These are phyloP conservation scores for Bipolaris bicolor DNA, from an alignment of 2,329 filamentous ascomycete species.

Conservation along the genomic window DNA sequence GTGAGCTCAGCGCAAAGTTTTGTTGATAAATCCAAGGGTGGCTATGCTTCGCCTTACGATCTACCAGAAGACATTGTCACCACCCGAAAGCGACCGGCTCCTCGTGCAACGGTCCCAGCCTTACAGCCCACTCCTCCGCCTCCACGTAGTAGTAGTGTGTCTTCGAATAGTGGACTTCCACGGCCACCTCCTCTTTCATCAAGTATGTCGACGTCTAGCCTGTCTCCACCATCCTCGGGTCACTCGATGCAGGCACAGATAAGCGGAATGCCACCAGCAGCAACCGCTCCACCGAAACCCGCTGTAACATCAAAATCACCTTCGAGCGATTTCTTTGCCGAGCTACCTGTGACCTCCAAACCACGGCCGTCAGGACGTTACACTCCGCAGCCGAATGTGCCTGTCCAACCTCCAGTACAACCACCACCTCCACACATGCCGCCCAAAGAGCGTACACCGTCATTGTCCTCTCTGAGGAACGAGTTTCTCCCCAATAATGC, in stretches of 20 bases:
- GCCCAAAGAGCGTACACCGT: constrained; percentile 44
- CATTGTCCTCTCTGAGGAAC: constrained; percentile 46
- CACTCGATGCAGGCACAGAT: constrained; percentile 45
- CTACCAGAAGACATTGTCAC: constrained; percentile 86
- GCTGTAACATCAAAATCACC: constrained; percentile 34
- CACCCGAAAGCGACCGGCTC: constrained; percentile 63
- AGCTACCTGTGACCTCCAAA: constrained; percentile 54
- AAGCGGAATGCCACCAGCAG: constrained; percentile 36
- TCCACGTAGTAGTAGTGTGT: constrained; percentile 67
- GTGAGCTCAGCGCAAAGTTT: constrained; percentile 73
- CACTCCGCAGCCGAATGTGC: constrained; percentile 43
- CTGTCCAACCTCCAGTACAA: constrained; percentile 32
- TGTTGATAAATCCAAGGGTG: constrained; percentile 85
- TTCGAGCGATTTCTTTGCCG: constrained; percentile 56
- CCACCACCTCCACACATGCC: constrained; percentile 32
- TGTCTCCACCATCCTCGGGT: constrained; percentile 51
- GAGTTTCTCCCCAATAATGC: constrained; percentile 42
- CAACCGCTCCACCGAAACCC: constrained; percentile 32
- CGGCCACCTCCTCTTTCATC: constrained; percentile 34
- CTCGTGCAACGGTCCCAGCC: constrained; percentile 36
- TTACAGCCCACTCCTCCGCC: constrained; percentile 57
- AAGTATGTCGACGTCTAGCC: constrained; percentile 41
- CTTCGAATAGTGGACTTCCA: constrained; percentile 26
- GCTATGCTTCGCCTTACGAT: constrained; percentile 94
- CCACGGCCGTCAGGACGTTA: constrained; percentile 49